A percentile compares a stretch with the other conserved stretches of the same genome.
Conservation (phyloP, 148 eudicot species). For the Oxyria digyna region DNA sequence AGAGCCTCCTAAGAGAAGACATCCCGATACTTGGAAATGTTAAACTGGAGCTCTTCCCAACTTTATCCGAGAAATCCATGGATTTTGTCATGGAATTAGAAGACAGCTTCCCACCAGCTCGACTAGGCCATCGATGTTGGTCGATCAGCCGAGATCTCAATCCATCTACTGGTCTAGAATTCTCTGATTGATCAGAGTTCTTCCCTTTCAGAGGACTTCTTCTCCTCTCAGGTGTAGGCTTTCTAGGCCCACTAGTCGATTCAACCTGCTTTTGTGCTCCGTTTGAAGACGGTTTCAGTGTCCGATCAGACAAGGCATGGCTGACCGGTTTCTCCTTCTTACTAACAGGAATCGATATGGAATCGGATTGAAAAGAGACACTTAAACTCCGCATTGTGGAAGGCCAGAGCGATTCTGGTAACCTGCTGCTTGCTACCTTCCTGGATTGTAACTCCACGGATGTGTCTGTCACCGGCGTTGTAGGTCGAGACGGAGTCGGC, state of each 20-base stretch:
- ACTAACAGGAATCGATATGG: slow-evolving; percentile 45
- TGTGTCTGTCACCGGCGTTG: slow-evolving; percentile 67
- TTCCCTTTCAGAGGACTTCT: slow-evolving; percentile 74
- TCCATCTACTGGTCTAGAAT: slow-evolving; percentile 60
- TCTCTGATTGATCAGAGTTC: slow-evolving; percentile 65
- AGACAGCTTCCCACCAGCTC: slow-evolving; percentile 40
- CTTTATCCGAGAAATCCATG: slow-evolving; percentile 37
- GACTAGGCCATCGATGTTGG: slow-evolving; percentile 83
- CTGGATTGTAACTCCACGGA: slow-evolving; percentile 38
- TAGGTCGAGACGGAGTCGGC: slow-evolving; percentile 50
- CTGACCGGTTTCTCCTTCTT: slow-evolving; percentile 63
- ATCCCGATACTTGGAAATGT: slow-evolving; percentile 21
- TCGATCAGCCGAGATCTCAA: slow-evolving; percentile 45
- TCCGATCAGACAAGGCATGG: slow-evolving; percentile 58
- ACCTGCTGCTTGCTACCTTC: slow-evolving; percentile 32
- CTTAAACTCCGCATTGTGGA: slow-evolving; percentile 86
- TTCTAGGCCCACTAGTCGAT: slow-evolving; percentile 28
- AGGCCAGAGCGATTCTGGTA: slow-evolving; percentile 82
- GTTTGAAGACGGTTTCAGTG: slow-evolving; percentile 64
- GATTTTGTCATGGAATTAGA: slow-evolving; percentile 29
- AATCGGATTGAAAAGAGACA: slow-evolving; percentile 78
- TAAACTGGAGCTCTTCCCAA: slow-evolving; percentile 18
- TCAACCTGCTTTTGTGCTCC: slow-evolving; percentile 41
- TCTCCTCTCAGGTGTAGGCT: slow-evolving; percentile 69
- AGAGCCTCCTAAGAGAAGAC: slow-evolving; percentile 48